Evolutionary conservation across 129 eudicot species (phyloP).

Genomic region (carrot (Daucus carota)): DH1_v3.0 NC_030381.2:32256001-32256500

Average conservation of each 20-base stretch:
- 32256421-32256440: neutral
- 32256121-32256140: too few relatives aligned
- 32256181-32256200: too few relatives aligned
- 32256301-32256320: neutral
- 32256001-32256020: too few relatives aligned
- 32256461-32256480: slow-evolving; percentile 45
- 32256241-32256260: neutral
- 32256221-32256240: too few relatives aligned
- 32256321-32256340: neutral
- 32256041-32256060: too few relatives aligned
- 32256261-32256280: neutral
- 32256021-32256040: too few relatives aligned
- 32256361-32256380: neutral
- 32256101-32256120: too few relatives aligned
- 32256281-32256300: neutral
- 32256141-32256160: too few relatives aligned
- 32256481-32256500: slow-evolving; percentile 70
- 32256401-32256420: neutral
- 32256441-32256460: slow-evolving; percentile 48
- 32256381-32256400: neutral
- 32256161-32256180: too few relatives aligned
- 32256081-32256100: too few relatives aligned
- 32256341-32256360: neutral
- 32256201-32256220: too few relatives aligned
- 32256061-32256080: too few relatives aligned